Conservation (phyloP, 2,329 filamentous ascomycete genomes). For the Calonectria crousiana region DNA sequence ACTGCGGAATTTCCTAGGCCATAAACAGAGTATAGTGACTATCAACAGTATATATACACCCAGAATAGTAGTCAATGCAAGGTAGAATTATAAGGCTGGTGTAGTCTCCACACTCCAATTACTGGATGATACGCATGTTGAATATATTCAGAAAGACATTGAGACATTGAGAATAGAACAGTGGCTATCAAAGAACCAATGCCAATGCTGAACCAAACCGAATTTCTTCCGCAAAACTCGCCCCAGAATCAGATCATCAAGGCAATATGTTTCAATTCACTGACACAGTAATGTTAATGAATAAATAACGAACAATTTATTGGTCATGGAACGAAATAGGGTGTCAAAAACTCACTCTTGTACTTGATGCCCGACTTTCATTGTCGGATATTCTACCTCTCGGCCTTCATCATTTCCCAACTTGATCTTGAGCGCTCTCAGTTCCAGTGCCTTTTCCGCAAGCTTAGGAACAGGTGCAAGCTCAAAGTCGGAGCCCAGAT, state of each 20-base stretch:
- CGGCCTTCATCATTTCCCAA: slow-evolving; percentile 67
- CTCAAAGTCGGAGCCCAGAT: slow-evolving; percentile 68
- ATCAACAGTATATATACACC: not conserved
- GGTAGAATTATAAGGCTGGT: not conserved
- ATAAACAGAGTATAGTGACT: not conserved
- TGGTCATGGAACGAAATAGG: not conserved
- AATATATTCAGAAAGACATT: not conserved
- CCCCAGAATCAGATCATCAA: slow-evolving; percentile 56
- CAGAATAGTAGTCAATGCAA: not conserved
- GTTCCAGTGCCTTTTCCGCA: slow-evolving; percentile 56
- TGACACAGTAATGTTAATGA: slow-evolving; percentile 39
- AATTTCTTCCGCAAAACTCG: not conserved
- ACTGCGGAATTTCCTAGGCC: not conserved
- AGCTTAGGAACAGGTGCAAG: slow-evolving; percentile 64
- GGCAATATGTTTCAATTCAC: slow-evolving; percentile 66
- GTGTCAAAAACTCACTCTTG: slow-evolving; percentile 58
- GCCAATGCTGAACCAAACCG: not conserved
- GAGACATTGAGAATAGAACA: no score
- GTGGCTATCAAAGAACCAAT: not conserved
- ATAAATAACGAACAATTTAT: not conserved
- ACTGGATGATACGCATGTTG: not conserved
- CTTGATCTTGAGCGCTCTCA: slow-evolving; percentile 61
- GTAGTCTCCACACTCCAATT: not conserved
- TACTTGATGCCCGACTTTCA: slow-evolving; percentile 72
- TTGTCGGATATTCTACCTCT: slow-evolving; percentile 60